Evolutionary conservation across 768 basidiomycete species (phyloP), one percentile per base, ranked within the genome.

Genomic region (Boletus rubescentipes): DNA sequence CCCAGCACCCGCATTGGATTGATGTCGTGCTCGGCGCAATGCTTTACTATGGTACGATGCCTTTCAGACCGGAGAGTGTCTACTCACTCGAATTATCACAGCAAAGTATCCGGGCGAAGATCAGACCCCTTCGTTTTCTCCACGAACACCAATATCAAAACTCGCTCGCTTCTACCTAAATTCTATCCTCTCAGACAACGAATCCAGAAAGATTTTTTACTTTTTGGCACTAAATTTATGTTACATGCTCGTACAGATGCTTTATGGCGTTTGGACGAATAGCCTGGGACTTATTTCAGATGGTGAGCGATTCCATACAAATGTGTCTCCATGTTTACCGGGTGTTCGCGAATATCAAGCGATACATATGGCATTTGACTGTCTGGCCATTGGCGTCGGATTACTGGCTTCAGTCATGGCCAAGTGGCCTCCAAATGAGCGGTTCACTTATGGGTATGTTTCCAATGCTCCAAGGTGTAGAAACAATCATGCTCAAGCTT

Each of bases 351-450:
- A 18, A 41, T 39, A n/a, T 46, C 23, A 60, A 98, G 96, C 97
- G 20, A 98, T 99, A 35, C 97, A 99, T 67, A 99, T 98, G 97
- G 92, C 93, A 11, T 99, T 99, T 62, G 97, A 99, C 73, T 98
- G 97, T 66, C 85, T 98, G 82, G 96, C 96, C 1, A 93, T 99
- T 47, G 93, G 85, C 0, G 91, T 99, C 48, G 97, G 97, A 2
- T 79, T 99, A 3, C 85, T 97, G 52, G 97, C 97, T 6, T 95
- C 92, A 9, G 91, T 99, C 6, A 98, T 98, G 89, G 93, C 96
- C 2, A 95, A 89, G 11, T 98, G 97, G 97, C 88, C 92, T 36
- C 90, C 93, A 0, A 93, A 98, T 73, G 89, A 90, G 62, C 79
- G 85, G 34, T 99, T 93, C 73, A 98, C 97, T 15, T 99, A 97